These are phyloP conservation scores for Glebionis coronaria DNA, from an alignment of 129 eudicot species.

Conservation along the genomic window DNA sequence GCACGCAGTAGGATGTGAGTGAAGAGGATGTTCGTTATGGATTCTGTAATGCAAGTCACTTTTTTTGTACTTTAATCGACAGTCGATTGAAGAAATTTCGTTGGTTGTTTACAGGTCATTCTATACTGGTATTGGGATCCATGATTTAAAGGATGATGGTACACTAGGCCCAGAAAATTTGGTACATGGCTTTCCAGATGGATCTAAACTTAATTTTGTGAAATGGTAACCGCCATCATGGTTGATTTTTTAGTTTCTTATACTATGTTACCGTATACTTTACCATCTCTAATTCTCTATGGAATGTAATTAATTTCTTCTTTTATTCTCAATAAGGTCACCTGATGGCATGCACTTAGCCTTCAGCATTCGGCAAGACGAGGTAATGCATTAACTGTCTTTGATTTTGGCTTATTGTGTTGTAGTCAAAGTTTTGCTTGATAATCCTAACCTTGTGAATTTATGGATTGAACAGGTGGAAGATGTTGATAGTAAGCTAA, in stretches of 20 bases:
- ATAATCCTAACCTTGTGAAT: background rate
- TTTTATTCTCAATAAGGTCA: conserved; percentile 46
- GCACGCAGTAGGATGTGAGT: conserved; percentile 94
- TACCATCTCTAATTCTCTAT: background rate
- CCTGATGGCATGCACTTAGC: conserved; percentile 63
- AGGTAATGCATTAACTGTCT: conserved; percentile 50
- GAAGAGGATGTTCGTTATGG: background rate
- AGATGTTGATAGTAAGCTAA: conserved; percentile 62
- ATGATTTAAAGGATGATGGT: conserved; percentile 59
- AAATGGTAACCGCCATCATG: conserved; percentile 51
- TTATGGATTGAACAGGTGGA: conserved; percentile 56
- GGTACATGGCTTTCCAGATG: conserved; percentile 82
- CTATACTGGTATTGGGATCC: conserved; percentile 92
- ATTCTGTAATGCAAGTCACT: background rate
- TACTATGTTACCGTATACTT: background rate
- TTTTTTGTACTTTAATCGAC: background rate
- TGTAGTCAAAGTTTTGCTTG: too few species aligned
- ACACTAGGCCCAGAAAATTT: conserved; percentile 88
- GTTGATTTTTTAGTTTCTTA: background rate
- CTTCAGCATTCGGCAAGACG: conserved; percentile 63
- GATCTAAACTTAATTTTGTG: conserved; percentile 86
- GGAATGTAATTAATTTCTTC: conserved; percentile 1
- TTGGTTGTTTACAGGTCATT: conserved; percentile 63
- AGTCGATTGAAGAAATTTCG: background rate
- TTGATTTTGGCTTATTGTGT: background rate